These are phyloP conservation scores for Colletotrichum siamense DNA, from an alignment of 2,329 filamentous ascomycete genomes.

Conservation along the genomic window DNA sequence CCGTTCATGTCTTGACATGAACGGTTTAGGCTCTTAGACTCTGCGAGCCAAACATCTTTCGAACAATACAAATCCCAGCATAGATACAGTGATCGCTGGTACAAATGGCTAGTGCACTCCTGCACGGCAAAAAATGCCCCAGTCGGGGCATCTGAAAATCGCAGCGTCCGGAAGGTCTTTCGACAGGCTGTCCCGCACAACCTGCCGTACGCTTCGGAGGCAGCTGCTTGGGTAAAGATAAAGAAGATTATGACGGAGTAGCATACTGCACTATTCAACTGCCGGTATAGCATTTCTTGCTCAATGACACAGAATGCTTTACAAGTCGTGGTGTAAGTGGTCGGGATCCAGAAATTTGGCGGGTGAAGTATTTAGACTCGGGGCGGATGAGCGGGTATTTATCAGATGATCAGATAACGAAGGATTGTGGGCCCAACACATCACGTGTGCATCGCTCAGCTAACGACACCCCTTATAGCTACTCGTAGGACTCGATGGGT, in stretches of 20 bases:
- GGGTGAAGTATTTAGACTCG: not conserved
- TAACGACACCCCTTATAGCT: not conserved
- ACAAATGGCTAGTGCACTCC: not conserved
- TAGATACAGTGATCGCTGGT: not conserved
- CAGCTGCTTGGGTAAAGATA: not conserved
- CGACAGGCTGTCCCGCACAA: not conserved
- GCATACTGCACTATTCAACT: too few relatives aligned
- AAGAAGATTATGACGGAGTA: not conserved
- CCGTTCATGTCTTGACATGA: not conserved
- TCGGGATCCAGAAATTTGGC: not conserved
- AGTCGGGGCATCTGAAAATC: not conserved
- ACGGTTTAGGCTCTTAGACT: not conserved
- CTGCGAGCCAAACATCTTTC: not conserved
- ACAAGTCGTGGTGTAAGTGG: not conserved
- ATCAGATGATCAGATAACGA: not conserved
- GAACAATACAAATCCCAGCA: not conserved
- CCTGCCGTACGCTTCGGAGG: not conserved
- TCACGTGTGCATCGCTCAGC: constrained; percentile 49
- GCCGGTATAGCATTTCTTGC: too few relatives aligned
- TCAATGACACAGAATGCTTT: too few relatives aligned
- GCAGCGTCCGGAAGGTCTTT: not conserved
- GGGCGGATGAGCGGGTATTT: not conserved
- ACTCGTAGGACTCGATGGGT: not conserved
- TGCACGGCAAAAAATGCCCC: not conserved
- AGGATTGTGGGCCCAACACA: not conserved